Conservation (phyloP, 1,139 yeast genomes). For the Diutina mesorugosa region DNA sequence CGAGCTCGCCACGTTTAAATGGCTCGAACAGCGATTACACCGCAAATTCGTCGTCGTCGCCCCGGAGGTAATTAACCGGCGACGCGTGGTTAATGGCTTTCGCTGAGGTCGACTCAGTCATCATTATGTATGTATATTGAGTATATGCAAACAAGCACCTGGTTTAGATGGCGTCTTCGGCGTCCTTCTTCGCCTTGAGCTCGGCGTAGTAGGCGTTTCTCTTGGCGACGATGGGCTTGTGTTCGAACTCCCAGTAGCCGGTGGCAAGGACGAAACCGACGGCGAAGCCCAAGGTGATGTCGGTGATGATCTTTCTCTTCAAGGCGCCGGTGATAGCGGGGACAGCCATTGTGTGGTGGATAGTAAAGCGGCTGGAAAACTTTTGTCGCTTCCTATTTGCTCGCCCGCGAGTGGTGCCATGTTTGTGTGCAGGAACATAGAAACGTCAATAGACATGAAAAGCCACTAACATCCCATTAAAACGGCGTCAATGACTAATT, state of each 20-base stretch:
- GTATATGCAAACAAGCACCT: neutral
- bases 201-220: slow-evolving; percentile 83
- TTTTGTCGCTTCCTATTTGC: neutral
- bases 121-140: neutral
- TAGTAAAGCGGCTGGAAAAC: neutral
- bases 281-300: slow-evolving; percentile 55
- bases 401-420: neutral
- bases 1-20: neutral
- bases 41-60: neutral
- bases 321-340: slow-evolving; percentile 85
- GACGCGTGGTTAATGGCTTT: no score
- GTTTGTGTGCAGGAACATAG: neutral
- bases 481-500: no score
- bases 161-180: slow-evolving; percentile 27
- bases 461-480: no score
- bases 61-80: neutral
- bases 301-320: slow-evolving; percentile 72
- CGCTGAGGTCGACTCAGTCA: neutral
- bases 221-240: slow-evolving; percentile 54
- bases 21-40: neutral
- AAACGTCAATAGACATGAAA: no score
- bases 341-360: slow-evolving; percentile 36
- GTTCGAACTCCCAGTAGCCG: slow-evolving; percentile 65
- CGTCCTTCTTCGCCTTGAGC: slow-evolving; percentile 60
- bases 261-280: slow-evolving; percentile 35